Evolutionary conservation across 352 stramenopile genomes (phyloP).

Genomic region (Phytophthora sansomeana): DNA sequence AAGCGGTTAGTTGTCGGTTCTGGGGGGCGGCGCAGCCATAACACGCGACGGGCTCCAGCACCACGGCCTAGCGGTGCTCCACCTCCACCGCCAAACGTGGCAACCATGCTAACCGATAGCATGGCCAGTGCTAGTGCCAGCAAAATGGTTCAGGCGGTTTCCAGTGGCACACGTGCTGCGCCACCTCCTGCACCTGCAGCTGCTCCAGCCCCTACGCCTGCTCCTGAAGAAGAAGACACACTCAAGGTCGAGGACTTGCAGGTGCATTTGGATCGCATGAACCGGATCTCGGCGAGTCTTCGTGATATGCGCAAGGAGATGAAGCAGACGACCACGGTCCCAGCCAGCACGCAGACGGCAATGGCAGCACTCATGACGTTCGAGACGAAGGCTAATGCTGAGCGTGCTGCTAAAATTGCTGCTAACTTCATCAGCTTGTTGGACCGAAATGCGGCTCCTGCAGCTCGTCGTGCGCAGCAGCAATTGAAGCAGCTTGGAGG

Average conservation of each 20-base stretch:
- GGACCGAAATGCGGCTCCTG: conserved; percentile 45
- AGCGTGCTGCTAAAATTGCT: conserved; percentile 63
- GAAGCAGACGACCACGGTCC: conserved; percentile 45
- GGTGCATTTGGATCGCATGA: conserved; percentile 80
- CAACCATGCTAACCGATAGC: conserved; percentile 39
- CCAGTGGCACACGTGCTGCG: conserved; percentile 13
- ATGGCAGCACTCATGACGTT: conserved; percentile 63
- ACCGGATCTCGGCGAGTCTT: conserved; percentile 70
- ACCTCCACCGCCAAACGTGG: conserved; percentile 39
- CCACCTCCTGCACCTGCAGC: conserved; percentile 14
- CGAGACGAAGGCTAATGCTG: conserved; percentile 62
- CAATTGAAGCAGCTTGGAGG: conserved; percentile 30
- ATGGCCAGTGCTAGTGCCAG: conserved; percentile 35
- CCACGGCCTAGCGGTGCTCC: conserved; percentile 26
- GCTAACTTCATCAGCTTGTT: conserved; percentile 62
- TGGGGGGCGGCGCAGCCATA: conserved; percentile 45
- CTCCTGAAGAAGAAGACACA: conserved; percentile 34
- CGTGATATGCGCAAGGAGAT: conserved; percentile 55
- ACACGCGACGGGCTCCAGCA: conserved; percentile 28
- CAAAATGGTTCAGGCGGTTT: conserved; percentile 12
- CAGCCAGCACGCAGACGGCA: conserved; percentile 52
- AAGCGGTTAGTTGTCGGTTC: conserved; percentile 51
- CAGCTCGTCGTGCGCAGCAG: conserved; percentile 42
- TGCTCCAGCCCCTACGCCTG: neutral
- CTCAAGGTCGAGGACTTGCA: conserved; percentile 75